Percentiles rank a stretch among this genome's conserved stretches.
Conservation (phyloP, 768 basidiomycete species). For the Mrakia frigida region DNA sequence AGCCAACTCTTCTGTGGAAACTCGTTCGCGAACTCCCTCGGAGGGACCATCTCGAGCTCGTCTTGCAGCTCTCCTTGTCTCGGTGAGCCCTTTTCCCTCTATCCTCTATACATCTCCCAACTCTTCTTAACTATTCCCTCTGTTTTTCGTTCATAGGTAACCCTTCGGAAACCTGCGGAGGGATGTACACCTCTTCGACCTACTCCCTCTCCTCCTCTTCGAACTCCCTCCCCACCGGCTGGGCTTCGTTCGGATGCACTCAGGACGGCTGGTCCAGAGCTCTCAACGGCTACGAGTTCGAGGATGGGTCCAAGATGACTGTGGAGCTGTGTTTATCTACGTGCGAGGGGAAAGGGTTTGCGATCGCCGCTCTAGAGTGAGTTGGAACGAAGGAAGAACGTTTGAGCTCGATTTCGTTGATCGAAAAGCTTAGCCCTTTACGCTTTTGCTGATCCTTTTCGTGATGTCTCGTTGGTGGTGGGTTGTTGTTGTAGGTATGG, state of each 20-base stretch:
- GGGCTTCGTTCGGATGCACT: constrained; percentile 1
- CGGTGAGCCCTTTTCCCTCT: background rate
- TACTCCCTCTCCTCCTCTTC: background rate
- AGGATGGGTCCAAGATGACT: background rate
- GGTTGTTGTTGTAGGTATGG: background rate
- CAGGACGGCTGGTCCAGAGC: background rate
- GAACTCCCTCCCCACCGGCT: background rate
- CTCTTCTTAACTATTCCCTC: background rate
- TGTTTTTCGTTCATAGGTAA: background rate
- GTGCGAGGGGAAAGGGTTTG: background rate
- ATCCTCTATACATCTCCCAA: background rate
- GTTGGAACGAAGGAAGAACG: no score
- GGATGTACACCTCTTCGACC: background rate
- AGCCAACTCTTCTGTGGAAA: background rate
- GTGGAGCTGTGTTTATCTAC: background rate
- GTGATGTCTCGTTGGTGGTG: background rate
- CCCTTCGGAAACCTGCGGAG: background rate
- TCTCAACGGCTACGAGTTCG: background rate
- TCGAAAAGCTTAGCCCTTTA: no score
- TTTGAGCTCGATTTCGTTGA: no score
- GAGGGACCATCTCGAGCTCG: background rate
- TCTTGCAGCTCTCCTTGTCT: background rate
- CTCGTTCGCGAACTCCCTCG: background rate
- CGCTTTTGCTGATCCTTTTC: no score
- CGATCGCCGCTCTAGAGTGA: background rate